Base-by-base conservation (phyloP, 192 early-diverging fungal genomes). In the Entophlyctis luteolus region DNA sequence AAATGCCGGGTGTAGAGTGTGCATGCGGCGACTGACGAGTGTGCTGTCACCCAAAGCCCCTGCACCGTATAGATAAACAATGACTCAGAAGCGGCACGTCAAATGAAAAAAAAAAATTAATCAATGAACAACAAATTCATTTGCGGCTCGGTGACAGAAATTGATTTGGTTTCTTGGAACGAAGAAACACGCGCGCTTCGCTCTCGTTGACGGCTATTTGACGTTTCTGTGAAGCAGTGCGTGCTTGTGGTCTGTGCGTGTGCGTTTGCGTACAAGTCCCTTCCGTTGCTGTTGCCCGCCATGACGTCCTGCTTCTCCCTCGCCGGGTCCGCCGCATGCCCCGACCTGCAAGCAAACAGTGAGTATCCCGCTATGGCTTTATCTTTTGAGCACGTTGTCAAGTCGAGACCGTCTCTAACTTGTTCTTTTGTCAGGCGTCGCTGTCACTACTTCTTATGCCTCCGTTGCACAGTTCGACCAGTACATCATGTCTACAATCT, bases 401-500 rank as follows among this genome's bases (percentile, higher is more conserved):
- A 27, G 18, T 14, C 8, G 16, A 25, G 22, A 27, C 22, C 10
- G 27, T 8, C 18, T 25, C 22, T 12, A 14, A 20, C 52, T 53
- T 38, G 38, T 14, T 58, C 23, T 14, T 12, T 34, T 37, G 0
- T 4, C 67, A 68, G 55, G 37, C 31, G 39, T 68, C 3, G 3
- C 49, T 12, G n/a, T 33, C 2, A 34, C 55, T 20, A 8, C 67
- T 6, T 46, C 46, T 31, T 31, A 36, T 48, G 16, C 31, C 32
- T 46, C 62, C 52, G 31, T 72, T 33, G 59, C 72, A 23, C 33
- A 68, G 12, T 78, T 78, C 49, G 72, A 78, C 47, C 20, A 55
- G 1, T 78, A 72, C 45, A 39, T 78, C 4, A 2, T 8, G 14
- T 18, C 29, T 4, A 36, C 55, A 47, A 55, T 38, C 48, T 72